Base-by-base conservation (phyloP, 1,284 basidiomycete species). In the Leccinum holopus region DNA sequence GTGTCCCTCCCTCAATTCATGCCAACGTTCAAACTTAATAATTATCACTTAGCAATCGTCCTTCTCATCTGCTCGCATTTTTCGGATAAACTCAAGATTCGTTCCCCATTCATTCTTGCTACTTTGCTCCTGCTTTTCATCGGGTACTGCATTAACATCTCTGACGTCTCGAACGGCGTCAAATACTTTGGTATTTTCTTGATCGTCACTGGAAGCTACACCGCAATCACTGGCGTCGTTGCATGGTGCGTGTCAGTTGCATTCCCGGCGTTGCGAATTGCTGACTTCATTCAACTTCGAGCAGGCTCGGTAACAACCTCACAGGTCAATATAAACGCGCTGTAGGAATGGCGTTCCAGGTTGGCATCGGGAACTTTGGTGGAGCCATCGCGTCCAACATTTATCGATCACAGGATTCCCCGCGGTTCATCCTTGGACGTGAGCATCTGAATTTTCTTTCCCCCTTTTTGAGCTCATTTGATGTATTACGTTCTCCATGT, bases 151-250 rank as follows among this genome's bases (percentile, higher is more conserved):
- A 90, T 91, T 76, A 87, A 89, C 67, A 84, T 89, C 32, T 71
- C 80, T 0, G 60, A 77, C 25, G 77, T 70, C 3, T 52, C 76
- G 6, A 63, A 72, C 11, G 77, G 78, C 0, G 82, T 77, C 30
- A 89, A 89, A 73, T 90, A 89, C 69, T 87, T 89, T 67, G 87
- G 87, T 1, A 86, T 82, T 0, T 90, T 85, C 78, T 80, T 87
- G 61, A 81, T 81, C 57, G 86, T 88, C 14, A 77, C 78, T 0
- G 88, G 88, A 16, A 78, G 79, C 49, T 90, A 90, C 65, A 81
- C 82, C 2, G 78, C 81, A 0, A 82, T 87, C 70, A 88, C 88
- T 3, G 86, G 85, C 16, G 74, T 88, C 6, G 80, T 90, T 14
- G 81, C 86, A 18, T 92, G 90, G 89, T 88, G 60, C 3, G 66